phyloP scores from a whole-genome alignment of 192 early-diverging fungal species.

The Mortierella antarctica region DNA sequence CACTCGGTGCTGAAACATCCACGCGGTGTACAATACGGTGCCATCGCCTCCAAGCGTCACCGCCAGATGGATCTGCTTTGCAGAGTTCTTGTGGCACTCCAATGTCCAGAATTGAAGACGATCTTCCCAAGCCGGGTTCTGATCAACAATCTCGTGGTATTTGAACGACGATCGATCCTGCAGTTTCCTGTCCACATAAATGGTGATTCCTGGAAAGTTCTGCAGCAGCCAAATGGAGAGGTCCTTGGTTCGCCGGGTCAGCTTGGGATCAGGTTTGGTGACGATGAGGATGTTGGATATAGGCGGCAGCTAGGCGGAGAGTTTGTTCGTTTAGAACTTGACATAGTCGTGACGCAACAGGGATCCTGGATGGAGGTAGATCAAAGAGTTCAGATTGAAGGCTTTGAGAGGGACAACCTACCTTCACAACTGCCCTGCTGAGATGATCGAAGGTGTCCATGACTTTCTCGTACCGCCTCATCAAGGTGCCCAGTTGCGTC shows the following conservation, averaged over 20 bases:
- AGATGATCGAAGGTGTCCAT: conserved; percentile 43
- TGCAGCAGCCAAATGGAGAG: conserved; percentile 30
- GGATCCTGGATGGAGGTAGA: background rate
- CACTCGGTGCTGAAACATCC: conserved; percentile 84
- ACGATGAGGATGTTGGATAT: conserved; percentile 50
- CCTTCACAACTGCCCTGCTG: conserved; percentile 36
- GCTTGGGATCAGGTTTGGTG: conserved; percentile 49
- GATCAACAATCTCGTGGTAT: conserved; percentile 21
- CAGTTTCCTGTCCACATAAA: conserved; percentile 43
- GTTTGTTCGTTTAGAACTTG: background rate
- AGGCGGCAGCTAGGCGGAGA: conserved; percentile 20
- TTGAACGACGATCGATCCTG: conserved; percentile 31
- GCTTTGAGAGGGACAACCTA: background rate
- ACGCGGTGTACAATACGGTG: conserved; percentile 89
- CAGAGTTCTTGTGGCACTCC: conserved; percentile 20
- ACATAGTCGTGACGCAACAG: background rate
- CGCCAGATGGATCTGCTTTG: conserved; percentile 34
- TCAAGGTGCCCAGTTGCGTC: conserved; percentile 15
- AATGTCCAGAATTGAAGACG: conserved; percentile 36
- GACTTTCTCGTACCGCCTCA: conserved; percentile 40
- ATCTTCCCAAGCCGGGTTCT: conserved; percentile 27
- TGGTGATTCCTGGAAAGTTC: conserved; percentile 25
- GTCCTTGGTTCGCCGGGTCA: conserved; percentile 39
- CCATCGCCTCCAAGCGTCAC: conserved; percentile 89
- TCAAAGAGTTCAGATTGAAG: background rate